These are phyloP conservation scores for Cadophora sp. DNA, from an alignment of 2,329 filamentous ascomycete species.

Conservation along the genomic window DNA sequence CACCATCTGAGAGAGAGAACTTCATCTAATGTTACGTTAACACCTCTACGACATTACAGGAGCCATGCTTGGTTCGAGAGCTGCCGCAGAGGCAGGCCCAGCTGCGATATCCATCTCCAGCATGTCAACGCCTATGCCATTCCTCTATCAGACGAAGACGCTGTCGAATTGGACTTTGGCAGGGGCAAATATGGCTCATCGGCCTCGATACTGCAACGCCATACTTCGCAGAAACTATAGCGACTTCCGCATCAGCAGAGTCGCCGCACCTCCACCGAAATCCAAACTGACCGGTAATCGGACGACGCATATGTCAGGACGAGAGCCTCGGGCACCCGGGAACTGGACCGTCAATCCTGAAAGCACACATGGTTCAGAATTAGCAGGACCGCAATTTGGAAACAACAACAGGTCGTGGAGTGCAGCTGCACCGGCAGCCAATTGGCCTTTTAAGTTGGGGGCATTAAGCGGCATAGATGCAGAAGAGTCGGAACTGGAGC, in stretches of 20 bases:
- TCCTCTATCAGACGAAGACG: slow-evolving; percentile 76
- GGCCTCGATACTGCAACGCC: background rate
- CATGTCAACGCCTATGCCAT: slow-evolving; percentile 46
- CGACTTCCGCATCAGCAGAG: background rate
- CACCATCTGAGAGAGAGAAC: background rate
- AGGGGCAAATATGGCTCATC: slow-evolving; percentile 34
- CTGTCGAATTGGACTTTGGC: slow-evolving; percentile 46
- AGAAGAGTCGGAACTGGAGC: background rate
- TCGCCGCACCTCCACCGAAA: background rate
- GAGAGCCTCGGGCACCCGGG: slow-evolving; percentile 12
- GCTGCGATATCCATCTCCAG: background rate
- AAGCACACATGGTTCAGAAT: background rate
- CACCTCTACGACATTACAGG: background rate
- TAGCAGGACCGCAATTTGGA: background rate
- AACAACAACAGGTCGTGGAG: background rate
- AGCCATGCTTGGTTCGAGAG: slow-evolving; percentile 18
- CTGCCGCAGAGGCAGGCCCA: slow-evolving; percentile 12
- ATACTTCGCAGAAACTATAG: slow-evolving; percentile 13
- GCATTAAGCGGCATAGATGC: background rate
- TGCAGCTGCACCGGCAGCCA: background rate
- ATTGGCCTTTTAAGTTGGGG: too few relatives aligned
- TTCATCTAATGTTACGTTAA: background rate
- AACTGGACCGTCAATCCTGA: background rate
- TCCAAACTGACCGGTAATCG: background rate
- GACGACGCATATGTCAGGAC: slow-evolving; percentile 21